Evolutionary conservation across 1,139 yeast genomes (phyloP).

Genomic region (Kodamaea fungicola): DNA sequence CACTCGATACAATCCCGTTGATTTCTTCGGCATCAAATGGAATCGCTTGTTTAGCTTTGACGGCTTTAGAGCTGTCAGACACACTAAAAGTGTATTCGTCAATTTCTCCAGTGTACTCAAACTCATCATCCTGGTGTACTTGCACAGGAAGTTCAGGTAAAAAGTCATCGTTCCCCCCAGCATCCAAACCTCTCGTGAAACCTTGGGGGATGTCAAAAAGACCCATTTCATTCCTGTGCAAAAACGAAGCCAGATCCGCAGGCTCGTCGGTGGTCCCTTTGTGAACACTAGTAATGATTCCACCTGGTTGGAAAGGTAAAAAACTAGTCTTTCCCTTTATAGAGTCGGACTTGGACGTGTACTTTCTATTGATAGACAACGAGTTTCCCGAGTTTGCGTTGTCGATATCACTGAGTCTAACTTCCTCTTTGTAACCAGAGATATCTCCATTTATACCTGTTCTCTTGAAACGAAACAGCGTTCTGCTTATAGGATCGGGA

Average conservation of each 20-base stretch:
- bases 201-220: conserved; percentile 84
- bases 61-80: background rate
- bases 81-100: conserved; percentile 9
- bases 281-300: conserved; percentile 42
- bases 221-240: conserved; percentile 73
- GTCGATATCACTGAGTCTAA: conserved; percentile 50
- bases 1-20: conserved; percentile 74
- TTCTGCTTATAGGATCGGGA: conserved; percentile 54
- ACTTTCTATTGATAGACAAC: conserved; percentile 66
- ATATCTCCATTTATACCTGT: conserved; percentile 74
- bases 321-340: conserved; percentile 70
- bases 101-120: conserved; percentile 6
- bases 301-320: conserved; percentile 94
- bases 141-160: conserved; percentile 5
- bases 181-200: conserved; percentile 62
- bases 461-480: conserved; percentile 61
- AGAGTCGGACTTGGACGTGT: conserved; percentile 58
- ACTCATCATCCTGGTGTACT: conserved; percentile 4
- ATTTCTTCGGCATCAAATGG: conserved; percentile 48
- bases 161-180: conserved; percentile 2
- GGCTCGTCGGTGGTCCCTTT: conserved; percentile 12
- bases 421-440: conserved; percentile 57
- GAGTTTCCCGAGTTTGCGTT: conserved; percentile 64
- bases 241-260: conserved; percentile 32
- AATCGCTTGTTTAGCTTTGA: conserved; percentile 3